phyloP scores from a whole-genome alignment of 2,329 filamentous ascomycete genomes.

The Chrysoporthe austroafricana region DNA sequence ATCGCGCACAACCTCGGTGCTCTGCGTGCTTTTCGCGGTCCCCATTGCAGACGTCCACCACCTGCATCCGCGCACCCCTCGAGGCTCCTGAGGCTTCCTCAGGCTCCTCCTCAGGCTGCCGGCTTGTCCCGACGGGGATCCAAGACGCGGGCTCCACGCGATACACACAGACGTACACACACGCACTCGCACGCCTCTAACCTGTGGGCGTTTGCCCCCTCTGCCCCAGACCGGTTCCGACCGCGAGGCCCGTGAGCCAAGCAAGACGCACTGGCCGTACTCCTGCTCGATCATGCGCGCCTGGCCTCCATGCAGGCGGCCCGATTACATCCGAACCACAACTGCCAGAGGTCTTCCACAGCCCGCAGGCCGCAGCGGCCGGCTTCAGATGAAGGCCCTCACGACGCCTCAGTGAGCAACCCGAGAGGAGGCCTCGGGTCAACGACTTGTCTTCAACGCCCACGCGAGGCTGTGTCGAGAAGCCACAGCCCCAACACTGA shows the following conservation, averaged over 20 bases:
- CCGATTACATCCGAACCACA: background rate
- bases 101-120: background rate
- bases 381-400: background rate
- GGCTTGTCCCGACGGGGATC: background rate
- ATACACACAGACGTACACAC: background rate
- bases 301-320: background rate
- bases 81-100: background rate
- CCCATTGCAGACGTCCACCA: background rate
- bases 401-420: background rate
- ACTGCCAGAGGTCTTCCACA: background rate
- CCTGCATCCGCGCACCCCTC: background rate
- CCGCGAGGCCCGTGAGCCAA: background rate
- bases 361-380: background rate
- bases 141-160: background rate
- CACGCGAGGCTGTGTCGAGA: background rate
- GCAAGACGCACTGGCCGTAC: background rate
- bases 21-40: background rate
- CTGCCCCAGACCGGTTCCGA: too few species aligned
- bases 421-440: background rate
- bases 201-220: background rate
- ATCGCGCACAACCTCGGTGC: background rate
- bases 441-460: background rate
- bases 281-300: conserved; percentile 7
- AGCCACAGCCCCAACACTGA: background rate
- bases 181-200: background rate